Conservation (phyloP, 768 basidiomycete genomes). For the Termitomyces sp. region DNA sequence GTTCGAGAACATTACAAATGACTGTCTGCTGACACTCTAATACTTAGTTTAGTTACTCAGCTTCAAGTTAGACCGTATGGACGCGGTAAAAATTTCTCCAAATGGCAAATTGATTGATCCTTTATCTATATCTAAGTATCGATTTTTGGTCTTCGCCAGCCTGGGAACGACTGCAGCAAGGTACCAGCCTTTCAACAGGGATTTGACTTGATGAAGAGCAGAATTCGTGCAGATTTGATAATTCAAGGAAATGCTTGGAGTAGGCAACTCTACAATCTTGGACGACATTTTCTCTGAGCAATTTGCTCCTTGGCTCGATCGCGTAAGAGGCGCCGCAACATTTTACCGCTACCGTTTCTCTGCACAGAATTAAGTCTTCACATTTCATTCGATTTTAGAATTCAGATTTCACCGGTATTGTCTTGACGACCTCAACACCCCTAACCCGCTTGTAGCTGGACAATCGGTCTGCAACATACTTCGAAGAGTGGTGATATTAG, state of each 20-base stretch:
- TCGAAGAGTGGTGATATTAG: neutral
- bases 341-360: conserved; percentile 58
- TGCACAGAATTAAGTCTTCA: conserved; percentile 4
- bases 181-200: neutral
- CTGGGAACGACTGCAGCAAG: too few species aligned
- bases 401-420: conserved; percentile 25
- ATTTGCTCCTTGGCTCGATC: conserved; percentile 18
- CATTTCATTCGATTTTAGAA: neutral
- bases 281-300: conserved; percentile 7
- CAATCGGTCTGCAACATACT: conserved; percentile 50
- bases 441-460: conserved; percentile 48
- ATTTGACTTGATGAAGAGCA: too few species aligned
- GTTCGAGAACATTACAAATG: too few species aligned
- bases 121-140: too few species aligned
- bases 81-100: neutral
- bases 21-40: too few species aligned
- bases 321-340: conserved; percentile 41
- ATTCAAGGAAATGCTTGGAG: neutral
- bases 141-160: too few species aligned
- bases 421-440: conserved; percentile 33
- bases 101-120: neutral
- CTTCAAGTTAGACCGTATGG: too few species aligned
- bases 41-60: too few species aligned
- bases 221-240: neutral
- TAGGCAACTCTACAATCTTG: conserved; percentile 6